phyloP scores from a whole-genome alignment of 1,139 yeast genomes.

The Magnusiomyces fungicola region DNA sequence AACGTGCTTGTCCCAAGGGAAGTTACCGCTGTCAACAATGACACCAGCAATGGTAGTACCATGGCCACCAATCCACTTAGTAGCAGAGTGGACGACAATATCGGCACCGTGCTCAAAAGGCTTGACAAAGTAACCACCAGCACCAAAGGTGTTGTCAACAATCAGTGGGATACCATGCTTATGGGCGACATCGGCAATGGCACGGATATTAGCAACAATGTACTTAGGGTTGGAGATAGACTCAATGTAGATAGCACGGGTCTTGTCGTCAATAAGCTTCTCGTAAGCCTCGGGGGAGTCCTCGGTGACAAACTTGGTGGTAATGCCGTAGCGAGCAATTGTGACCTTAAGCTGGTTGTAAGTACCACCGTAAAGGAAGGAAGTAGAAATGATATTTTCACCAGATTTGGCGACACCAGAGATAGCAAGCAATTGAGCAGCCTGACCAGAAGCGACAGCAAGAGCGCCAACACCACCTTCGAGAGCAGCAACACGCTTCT shows the following conservation, averaged over 20 bases:
- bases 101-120: conserved; percentile 91
- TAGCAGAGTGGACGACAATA: conserved; percentile 80
- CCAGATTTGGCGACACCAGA: conserved; percentile 81
- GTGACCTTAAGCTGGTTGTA: conserved; percentile 92
- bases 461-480: conserved; percentile 90
- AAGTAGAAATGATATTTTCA: conserved; percentile 80
- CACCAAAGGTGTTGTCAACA: conserved; percentile 96
- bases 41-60: conserved; percentile 95
- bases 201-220: conserved; percentile 86
- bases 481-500: conserved; percentile 83
- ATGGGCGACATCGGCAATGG: conserved; percentile 69
- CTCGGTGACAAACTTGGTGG: conserved; percentile 75
- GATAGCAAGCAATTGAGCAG: conserved; percentile 84
- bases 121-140: conserved; percentile 82
- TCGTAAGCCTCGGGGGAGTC: conserved; percentile 65
- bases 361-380: conserved; percentile 94
- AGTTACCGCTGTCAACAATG: conserved; percentile 81
- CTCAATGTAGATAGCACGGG: conserved; percentile 86
- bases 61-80: conserved; percentile 98
- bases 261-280: conserved; percentile 64
- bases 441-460: conserved; percentile 91
- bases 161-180: conserved; percentile 85
- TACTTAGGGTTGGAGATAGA: conserved; percentile 92
- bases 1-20: conserved; percentile 84
- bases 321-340: conserved; percentile 80